Conservation (phyloP, 345 rosid genomes). For the thale cress (Arabidopsis thaliana) region TAIR10.1 NC_003071.7:11168001-11168500, state of each 20-base stretch:
- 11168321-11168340: conserved; percentile 57
- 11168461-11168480: conserved; percentile 10
- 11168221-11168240: neutral
- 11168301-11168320: conserved; percentile 48
- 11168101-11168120: neutral
- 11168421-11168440: neutral
- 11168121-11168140: neutral
- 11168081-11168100: neutral
- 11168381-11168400: conserved; percentile 37
- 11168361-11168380: conserved; percentile 50
- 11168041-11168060: conserved; percentile 7
- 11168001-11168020: neutral
- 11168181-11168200: neutral
- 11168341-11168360: conserved; percentile 48
- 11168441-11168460: neutral
- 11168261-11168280: conserved; percentile 7
- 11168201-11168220: neutral
- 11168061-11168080: neutral
- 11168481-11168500: neutral
- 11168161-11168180: neutral
- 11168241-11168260: neutral
- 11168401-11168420: conserved; percentile 36
- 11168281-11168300: neutral
- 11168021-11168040: conserved; percentile 1
- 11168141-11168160: neutral